Evolutionary conservation across 2,329 filamentous ascomycete genomes (phyloP), one percentile per base, ranked within the genome.

Genomic region (Diaporthe sp.): DNA sequence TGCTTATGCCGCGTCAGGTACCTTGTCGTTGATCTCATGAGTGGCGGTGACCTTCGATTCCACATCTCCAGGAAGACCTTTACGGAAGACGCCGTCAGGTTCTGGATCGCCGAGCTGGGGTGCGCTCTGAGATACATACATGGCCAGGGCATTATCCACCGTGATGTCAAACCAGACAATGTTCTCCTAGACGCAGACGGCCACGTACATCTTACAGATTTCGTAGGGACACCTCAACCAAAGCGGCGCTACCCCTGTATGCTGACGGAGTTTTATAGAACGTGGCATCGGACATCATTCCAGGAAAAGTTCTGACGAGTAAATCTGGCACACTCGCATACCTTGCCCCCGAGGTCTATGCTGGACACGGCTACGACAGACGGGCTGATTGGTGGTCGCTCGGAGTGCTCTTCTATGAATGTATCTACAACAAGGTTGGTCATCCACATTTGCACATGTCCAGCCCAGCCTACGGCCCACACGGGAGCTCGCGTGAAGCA

Each of bases 321-420:
- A 98, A 98, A 84, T 99, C 97, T 0, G 97, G 97, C 42, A 99
- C 97, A 0, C 86, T 99, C 74, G 97, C 97, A 71, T 99, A 99
- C 81, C 91, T 99, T 10, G 96, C 96, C 1, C 97, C 97, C 6
- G 97, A 99, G 83, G 97, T 98, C 2, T 99, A 98, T 80, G 90
- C 92, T 77, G 96, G 96, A 65, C 93, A 92, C 76, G 97, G 97
- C 51, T 99, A 99, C 81, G 92, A 94, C 75, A 92, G 92, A 61
- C 94, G 97, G 79, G 96, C 97, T 55, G 97, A 99, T 82, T 99
- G 97, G 97, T 99, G 97, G 97, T 98, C 97, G 8, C 85, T 99
- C 30, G 97, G 97, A 65, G 97, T 99, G 59, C 90, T 97, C n/a
- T 98, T 98, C 83, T 99, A 98, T 83, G 97, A 99, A 84, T 98